Evolutionary conservation across 495 filamentous ascomycete species (phyloP).

Genomic region (Penicillium samsonianum): DNA sequence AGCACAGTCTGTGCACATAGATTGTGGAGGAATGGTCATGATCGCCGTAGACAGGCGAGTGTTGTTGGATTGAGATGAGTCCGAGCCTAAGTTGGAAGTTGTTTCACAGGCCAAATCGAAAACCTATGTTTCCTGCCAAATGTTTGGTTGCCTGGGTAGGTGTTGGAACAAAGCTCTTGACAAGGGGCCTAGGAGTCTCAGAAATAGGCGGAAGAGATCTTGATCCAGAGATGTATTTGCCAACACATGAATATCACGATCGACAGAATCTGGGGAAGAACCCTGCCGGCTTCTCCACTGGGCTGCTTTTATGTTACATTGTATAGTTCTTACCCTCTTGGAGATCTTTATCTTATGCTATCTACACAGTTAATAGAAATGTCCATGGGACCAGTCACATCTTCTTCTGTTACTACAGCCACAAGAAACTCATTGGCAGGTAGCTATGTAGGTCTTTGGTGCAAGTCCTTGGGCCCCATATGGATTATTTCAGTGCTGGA

Average conservation of each 20-base stretch:
- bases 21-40: not conserved
- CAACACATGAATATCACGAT: constrained; percentile 8
- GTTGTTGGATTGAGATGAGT: not conserved
- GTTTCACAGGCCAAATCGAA: not conserved
- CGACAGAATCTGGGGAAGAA: constrained; percentile 8
- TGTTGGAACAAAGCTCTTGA: not conserved
- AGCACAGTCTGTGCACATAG: constrained; percentile 2
- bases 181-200: no score
- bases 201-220: not conserved
- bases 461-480: no score
- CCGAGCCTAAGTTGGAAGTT: not conserved
- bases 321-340: not conserved
- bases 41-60: not conserved
- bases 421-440: no score
- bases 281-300: constrained; percentile 2
- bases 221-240: not conserved
- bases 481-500: no score
- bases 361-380: not conserved
- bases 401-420: no score
- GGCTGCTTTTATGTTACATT: not conserved
- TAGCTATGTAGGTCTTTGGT: no score
- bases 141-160: not conserved
- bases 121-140: not conserved
- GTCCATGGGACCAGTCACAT: not conserved
- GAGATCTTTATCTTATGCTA: not conserved